Percentiles rank a stretch among this genome's conserved stretches.
phyloP scores from a whole-genome alignment of 129 eudicot species.

The Rutidosis leptorrhynchoides region DNA sequence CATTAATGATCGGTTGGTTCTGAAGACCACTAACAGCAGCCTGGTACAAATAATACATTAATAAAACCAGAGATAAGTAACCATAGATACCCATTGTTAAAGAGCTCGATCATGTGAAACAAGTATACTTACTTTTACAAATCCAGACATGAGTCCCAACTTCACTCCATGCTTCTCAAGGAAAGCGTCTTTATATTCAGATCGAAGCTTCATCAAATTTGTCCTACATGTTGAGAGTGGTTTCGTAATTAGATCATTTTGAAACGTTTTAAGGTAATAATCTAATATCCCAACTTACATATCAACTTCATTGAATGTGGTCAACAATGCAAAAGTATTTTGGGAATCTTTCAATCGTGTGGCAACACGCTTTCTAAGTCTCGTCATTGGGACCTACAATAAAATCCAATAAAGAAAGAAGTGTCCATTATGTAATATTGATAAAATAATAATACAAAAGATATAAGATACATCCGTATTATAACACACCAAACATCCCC shows the following conservation, averaged over 20 bases:
- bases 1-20: constrained; percentile 63
- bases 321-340: constrained; percentile 65
- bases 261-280: background rate
- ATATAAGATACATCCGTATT: background rate
- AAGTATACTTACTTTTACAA: constrained; percentile 45
- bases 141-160: constrained; percentile 71
- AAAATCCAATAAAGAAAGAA: background rate
- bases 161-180: constrained; percentile 69
- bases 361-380: constrained; percentile 67
- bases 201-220: constrained; percentile 62
- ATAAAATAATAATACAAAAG: no score
- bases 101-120: background rate
- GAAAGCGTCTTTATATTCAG: constrained; percentile 66
- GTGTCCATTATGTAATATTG: background rate
- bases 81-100: background rate
- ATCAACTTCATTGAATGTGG: constrained; percentile 65
- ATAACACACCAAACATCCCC: background rate
- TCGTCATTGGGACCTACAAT: constrained; percentile 67
- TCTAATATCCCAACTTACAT: constrained; percentile 40
- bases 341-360: constrained; percentile 67
- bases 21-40: constrained; percentile 70
- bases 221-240: constrained; percentile 37
- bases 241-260: background rate
- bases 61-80: background rate
- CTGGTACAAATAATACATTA: constrained; percentile 25